Evolutionary conservation across 1,139 yeast species (phyloP), one percentile per base, ranked within the genome.

Genomic region (Kluyveromyces sp.): DNA sequence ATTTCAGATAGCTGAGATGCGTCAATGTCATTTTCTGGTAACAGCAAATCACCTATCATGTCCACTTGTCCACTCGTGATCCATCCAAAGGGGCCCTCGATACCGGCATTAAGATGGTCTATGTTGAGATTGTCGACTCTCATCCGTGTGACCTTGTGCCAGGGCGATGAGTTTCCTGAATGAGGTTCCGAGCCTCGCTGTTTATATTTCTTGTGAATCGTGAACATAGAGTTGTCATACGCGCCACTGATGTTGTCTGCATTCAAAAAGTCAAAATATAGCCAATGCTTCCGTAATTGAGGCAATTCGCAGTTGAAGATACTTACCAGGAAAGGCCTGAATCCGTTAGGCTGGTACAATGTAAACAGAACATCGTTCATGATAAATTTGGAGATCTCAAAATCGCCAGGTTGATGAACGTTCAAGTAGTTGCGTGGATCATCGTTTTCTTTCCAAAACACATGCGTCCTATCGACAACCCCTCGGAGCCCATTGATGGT

Each of bases 71-170:
- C 98, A 48, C 76, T 74, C 7, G 87, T 80, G 45, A 92, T 89
- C 98, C 98, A 92, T 2, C 97, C 96, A 64, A 92, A 86, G 4
- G 97, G 96, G 0, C 98, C 98, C 43, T 81, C 82, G 42, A 86
- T 73, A 0, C 97, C 97, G 1, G 85, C 75, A 58, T 92, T 92
- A 49, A 92, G 68, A 64, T 92, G 98, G 54, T 89, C 95, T 34
- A 92, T 76, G 56, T 80, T 82, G 42, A 92, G 75, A 15, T 87
- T 80, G 58, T 92, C 97, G 36, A 89, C 83, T 46, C 97, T 68
- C 49, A 86, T 71, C 38, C 96, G 71, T 3, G 94, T 88, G 20
- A 85, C 77, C 46, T 83, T 71, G 52, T 76, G 75, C 78, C 84
- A 78, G 28, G 74, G 66, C 37, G 54, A 48, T n/a, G 44, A 20